phyloP scores from a whole-genome alignment of 2,329 filamentous ascomycete genomes.

The Aulographum hederae region DNA sequence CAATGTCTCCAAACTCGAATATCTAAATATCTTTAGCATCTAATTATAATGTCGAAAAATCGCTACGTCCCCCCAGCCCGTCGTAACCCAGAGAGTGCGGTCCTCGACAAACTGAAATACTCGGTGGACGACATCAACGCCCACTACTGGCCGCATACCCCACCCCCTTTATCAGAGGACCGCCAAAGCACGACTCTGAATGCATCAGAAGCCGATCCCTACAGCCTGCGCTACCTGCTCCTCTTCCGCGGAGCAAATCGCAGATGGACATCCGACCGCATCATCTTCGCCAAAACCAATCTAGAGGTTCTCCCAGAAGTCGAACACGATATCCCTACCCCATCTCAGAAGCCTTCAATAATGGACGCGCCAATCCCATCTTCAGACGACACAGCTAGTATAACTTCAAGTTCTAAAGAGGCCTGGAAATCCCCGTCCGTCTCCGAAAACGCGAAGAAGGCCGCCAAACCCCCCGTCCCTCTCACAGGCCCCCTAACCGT shows the following conservation, averaged over 20 bases:
- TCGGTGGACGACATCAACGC: too few relatives aligned
- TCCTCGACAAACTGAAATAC: too few relatives aligned
- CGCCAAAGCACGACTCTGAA: slow-evolving; percentile 6
- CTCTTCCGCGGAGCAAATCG: slow-evolving; percentile 13
- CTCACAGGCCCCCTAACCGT: too few relatives aligned
- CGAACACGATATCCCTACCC: background rate
- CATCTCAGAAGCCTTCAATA: background rate
- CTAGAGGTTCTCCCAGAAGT: slow-evolving; percentile 9
- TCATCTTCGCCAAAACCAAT: slow-evolving; percentile 13
- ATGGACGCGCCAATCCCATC: slow-evolving; percentile 1
- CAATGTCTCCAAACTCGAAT: too few relatives aligned
- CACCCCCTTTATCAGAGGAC: too few relatives aligned
- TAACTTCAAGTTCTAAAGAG: slow-evolving; percentile 1
- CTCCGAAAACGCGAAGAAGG: slow-evolving; percentile 9
- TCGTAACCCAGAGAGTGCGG: too few relatives aligned
- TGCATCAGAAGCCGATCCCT: slow-evolving; percentile 7
- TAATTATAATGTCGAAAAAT: too few relatives aligned
- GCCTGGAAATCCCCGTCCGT: slow-evolving; percentile 1
- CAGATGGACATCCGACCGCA: slow-evolving; percentile 9
- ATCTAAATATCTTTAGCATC: too few relatives aligned
- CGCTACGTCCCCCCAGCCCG: too few relatives aligned
- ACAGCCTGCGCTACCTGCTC: slow-evolving; percentile 8
- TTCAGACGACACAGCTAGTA: background rate
- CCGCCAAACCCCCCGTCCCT: slow-evolving; percentile 10
- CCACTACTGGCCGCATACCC: too few relatives aligned